Percentiles rank a stretch among this genome's conserved stretches.
Evolutionary conservation across 768 basidiomycete species (phyloP).

Genomic region (Macrocybe gigantea): DNA sequence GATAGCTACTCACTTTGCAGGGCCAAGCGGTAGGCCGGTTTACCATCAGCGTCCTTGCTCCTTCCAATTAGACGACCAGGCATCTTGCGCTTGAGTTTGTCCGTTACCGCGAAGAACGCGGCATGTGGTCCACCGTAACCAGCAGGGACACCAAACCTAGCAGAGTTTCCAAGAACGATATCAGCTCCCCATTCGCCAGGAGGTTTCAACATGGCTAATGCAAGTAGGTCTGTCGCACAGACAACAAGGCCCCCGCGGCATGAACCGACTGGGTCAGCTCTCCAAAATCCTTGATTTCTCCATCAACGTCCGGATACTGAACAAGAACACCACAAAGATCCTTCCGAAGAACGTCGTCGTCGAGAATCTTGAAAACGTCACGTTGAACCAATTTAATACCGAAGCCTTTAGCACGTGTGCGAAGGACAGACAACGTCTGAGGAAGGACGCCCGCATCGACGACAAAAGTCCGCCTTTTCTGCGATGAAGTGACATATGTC

Average conservation of each 20-base stretch:
- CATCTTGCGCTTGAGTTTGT: conserved; percentile 94
- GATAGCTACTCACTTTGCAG: conserved; percentile 74
- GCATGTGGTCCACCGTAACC: conserved; percentile 99
- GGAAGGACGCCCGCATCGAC: conserved; percentile 81
- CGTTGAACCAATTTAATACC: conserved; percentile 78
- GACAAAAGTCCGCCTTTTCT: conserved; percentile 78
- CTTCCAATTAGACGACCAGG: conserved; percentile 94
- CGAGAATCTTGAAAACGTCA: conserved; percentile 44
- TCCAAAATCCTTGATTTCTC: conserved; percentile 70
- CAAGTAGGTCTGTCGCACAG: conserved; percentile 88
- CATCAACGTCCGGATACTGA: conserved; percentile 93
- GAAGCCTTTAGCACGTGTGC: conserved; percentile 90
- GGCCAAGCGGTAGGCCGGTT: conserved; percentile 86
- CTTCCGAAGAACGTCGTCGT: conserved; percentile 45
- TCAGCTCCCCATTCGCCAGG: conserved; percentile 99
- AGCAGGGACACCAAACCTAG: conserved; percentile 92
- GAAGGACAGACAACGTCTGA: conserved; percentile 86
- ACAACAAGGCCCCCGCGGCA: conserved; percentile 73
- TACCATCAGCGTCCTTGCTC: conserved; percentile 79
- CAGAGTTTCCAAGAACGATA: conserved; percentile 91
- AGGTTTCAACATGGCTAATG: conserved; percentile 87
- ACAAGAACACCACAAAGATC: conserved; percentile 85
- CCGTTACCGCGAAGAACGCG: conserved; percentile 93
- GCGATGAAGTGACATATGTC: conserved; percentile 63
- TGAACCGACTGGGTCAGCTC: conserved; percentile 66